Evolutionary conservation across 2,329 filamentous ascomycete genomes (phyloP), one percentile per base, ranked within the genome.

Genomic region (Aspergillus transmontanensis): DNA sequence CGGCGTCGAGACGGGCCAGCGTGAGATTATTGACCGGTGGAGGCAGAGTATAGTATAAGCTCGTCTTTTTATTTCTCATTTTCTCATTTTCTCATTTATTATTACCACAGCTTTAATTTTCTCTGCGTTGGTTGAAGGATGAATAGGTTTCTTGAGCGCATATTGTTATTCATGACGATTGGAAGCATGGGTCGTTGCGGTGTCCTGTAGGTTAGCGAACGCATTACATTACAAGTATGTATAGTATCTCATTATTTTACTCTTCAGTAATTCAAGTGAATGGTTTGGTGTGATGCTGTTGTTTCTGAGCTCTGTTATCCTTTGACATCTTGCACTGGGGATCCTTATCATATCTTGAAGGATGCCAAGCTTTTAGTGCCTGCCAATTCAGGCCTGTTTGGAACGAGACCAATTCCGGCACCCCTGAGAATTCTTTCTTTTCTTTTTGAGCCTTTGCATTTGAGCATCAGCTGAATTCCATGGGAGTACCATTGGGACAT

Each of bases 11-110:
- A 76, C 80, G 5, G 78, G 78, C 59, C 84, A 86, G 70, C 78
- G 84, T 59, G 85, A 84, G 63, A 78, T 84, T 63, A 87, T 89
- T 75, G 85, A 88, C 77, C 83, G 82, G 39, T 89, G 86, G 86
- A 82, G 86, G 70, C 80, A 84, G 66, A 79, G 78, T 61, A 74
- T 80, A 59, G 69, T 68, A 39, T 76, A 69, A 59, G 1, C n/a
- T 9, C 19, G 16, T 28, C 41, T n/a, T 39, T 19, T 11, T n/a
- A 48, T 45, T 41, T 28, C n/a, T 21, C 26, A 26, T 19, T 55
- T 41, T 28, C n/a, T 21, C 26, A 26, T 19, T 55, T 36, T 3
- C 23, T 23, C 26, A 16, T 61, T 26, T n/a, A 43, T 23, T 23
- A 48, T 28, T 50, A 36, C 36, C 26, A 30, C 19, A 10, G 30